These are phyloP conservation scores for Candida nanaspora DNA, from an alignment of 805 yeast species.

Conservation along the genomic window DNA sequence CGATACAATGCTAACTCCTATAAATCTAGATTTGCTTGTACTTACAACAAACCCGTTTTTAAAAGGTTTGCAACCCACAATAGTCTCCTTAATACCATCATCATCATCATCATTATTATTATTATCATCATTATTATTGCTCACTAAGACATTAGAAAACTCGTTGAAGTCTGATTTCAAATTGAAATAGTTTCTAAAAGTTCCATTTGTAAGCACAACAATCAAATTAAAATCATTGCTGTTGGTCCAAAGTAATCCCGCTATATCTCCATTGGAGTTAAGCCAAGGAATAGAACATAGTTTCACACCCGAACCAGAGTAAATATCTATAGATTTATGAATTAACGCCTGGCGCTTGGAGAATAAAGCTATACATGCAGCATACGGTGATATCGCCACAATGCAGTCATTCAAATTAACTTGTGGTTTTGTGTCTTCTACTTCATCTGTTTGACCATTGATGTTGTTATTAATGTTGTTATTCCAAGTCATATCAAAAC, in stretches of 20 bases:
- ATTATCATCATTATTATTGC: slow-evolving; percentile 19
- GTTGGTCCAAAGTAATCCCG: slow-evolving; percentile 44
- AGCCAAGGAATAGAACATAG: slow-evolving; percentile 32
- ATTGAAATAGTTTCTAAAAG: slow-evolving; percentile 52
- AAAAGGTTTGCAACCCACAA: slow-evolving; percentile 32
- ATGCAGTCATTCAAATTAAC: slow-evolving; percentile 33
- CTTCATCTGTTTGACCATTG: neutral
- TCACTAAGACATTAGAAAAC: slow-evolving; percentile 30
- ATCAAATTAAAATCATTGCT: slow-evolving; percentile 51
- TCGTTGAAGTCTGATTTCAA: slow-evolving; percentile 63
- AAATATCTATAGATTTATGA: slow-evolving; percentile 19
- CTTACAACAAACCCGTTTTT: slow-evolving; percentile 37
- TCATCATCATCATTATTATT: neutral
- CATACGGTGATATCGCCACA: slow-evolving; percentile 43
- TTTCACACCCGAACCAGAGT: slow-evolving; percentile 26
- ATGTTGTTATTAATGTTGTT: neutral
- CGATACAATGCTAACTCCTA: slow-evolving; percentile 17
- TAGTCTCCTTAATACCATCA: slow-evolving; percentile 4
- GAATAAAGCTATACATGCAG: slow-evolving; percentile 50
- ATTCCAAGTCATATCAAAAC: slow-evolving; percentile 50
- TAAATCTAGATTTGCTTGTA: slow-evolving; percentile 33
- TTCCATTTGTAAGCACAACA: slow-evolving; percentile 46
- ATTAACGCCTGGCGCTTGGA: slow-evolving; percentile 16
- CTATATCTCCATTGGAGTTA: slow-evolving; percentile 44
- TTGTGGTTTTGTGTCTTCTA: slow-evolving; percentile 6